Base-by-base conservation (phyloP, 345 rosid genomes). In the Rhodamnia argentea region DNA sequence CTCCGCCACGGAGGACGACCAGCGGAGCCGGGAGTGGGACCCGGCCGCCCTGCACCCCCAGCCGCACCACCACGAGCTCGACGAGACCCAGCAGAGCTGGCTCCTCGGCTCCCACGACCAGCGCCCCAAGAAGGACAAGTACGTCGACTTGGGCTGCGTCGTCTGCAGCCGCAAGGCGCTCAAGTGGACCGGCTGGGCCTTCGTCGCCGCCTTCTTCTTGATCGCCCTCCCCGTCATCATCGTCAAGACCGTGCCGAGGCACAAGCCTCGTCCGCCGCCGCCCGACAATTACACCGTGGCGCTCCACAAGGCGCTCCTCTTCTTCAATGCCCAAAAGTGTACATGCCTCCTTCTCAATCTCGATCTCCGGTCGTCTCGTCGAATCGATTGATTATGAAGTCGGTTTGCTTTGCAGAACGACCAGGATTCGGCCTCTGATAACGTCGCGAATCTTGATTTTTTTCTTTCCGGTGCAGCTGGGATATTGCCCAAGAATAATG, bases 311-410 rank as follows among this genome's bases (percentile, higher is more conserved):
- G 94, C 98, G 15, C 90, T 96, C 81, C 94, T 94, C 85, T 96
- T 96, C 89, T 96, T 96, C 90, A 94, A 96, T 78, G 98, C 98
- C 64, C 99, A 96, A 64, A 95, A 93, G 90, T 96, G 99, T 94
- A 94, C 88, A 96, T 91, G 58, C 13, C 18, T 27, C 44, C 37
- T n/a, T 24, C 70, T 18, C 62, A 0, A 22, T 26, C 16, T 57
- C 13, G 57, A 1, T 20, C 51, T 7, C 59, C 15, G 53, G 52
- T 58, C 60, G 23, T 16, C 44, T 83, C 23, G 51, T 10, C 13
- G 58, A 9, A 47, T 42, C 29, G 51, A 14, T 54, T 5, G 11
- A 51, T 75, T 40, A 10, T 62, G 16, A 7, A 23, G 52, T 44
- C 40, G n/a, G 32, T 57, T 40, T 4, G 29, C 11, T 44, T 51